These are phyloP conservation scores for Leccinum uliginosum DNA, from an alignment of 768 basidiomycete genomes.

Conservation along the genomic window DNA sequence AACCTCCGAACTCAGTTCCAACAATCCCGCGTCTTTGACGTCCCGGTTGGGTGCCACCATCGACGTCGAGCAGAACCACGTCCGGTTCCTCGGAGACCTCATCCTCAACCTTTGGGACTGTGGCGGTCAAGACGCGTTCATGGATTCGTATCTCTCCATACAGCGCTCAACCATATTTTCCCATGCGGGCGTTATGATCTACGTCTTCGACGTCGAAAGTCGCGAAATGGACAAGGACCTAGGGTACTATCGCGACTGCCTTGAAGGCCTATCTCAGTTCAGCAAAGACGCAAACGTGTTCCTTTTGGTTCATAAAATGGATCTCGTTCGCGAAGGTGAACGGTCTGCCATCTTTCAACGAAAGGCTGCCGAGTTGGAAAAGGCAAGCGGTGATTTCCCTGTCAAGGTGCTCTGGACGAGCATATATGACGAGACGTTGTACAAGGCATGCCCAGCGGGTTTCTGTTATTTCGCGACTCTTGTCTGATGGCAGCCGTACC, in stretches of 20 bases:
- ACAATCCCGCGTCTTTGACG: constrained; percentile 90
- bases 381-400: constrained; percentile 54
- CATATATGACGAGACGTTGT: constrained; percentile 96
- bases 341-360: constrained; percentile 57
- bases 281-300: constrained; percentile 85
- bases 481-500: constrained; percentile 5
- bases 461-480: constrained; percentile 2
- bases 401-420: constrained; percentile 87
- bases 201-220: constrained; percentile 95
- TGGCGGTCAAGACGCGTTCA: constrained; percentile 96
- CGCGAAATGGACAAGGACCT: constrained; percentile 82
- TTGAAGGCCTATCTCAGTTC: constrained; percentile 73
- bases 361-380: constrained; percentile 69
- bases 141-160: constrained; percentile 92
- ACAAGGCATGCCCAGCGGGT: constrained; percentile 55
- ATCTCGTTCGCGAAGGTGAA: constrained; percentile 66
- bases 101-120: constrained; percentile 98
- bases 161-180: constrained; percentile 95
- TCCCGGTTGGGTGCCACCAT: constrained; percentile 93
- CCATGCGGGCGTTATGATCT: constrained; percentile 96
- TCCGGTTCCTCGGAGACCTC: constrained; percentile 93
- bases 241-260: constrained; percentile 88
- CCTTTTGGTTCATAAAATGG: constrained; percentile 97
- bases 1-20: constrained; percentile 56
- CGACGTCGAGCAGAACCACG: constrained; percentile 96